Percentiles rank a stretch among this genome's conserved stretches.
phyloP scores from a whole-genome alignment of 2,329 filamentous ascomycete species.

The Colletotrichum sp. region DNA sequence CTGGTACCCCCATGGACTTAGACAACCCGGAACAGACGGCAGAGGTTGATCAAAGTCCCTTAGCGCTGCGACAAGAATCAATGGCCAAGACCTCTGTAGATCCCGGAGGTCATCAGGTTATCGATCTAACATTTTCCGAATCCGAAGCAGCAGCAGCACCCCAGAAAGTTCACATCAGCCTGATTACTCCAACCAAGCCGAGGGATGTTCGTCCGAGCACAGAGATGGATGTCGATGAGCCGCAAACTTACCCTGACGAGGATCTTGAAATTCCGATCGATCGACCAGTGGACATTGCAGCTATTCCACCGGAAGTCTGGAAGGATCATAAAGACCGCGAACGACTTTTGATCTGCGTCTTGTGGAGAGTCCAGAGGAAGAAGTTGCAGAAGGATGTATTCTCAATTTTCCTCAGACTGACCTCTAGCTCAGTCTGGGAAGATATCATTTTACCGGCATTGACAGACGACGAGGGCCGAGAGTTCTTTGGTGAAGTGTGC shows the following conservation, averaged over 20 bases:
- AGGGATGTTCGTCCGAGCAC: neutral
- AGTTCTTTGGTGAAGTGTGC: neutral
- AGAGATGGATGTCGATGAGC: neutral
- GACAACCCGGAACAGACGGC: neutral
- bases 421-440: conserved; percentile 30
- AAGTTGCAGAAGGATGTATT: conserved; percentile 28
- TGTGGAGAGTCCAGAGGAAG: conserved; percentile 28
- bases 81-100: neutral
- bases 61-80: neutral
- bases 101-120: neutral
- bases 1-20: neutral
- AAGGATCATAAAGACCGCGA: conserved; percentile 22
- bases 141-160: neutral
- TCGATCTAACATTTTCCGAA: conserved; percentile 16
- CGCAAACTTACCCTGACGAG: neutral
- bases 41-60: neutral
- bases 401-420: conserved; percentile 11
- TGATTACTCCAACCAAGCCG: conserved; percentile 14
- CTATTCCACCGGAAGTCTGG: conserved; percentile 23
- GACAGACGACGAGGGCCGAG: neutral
- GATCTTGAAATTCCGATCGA: conserved; percentile 11
- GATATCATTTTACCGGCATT: conserved; percentile 27
- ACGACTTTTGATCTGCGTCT: conserved; percentile 32
- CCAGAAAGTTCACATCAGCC: neutral
- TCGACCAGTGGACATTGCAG: conserved; percentile 15